Conservation (phyloP, 352 stramenopile species). For the Phytophthora boehmeriae region DNA sequence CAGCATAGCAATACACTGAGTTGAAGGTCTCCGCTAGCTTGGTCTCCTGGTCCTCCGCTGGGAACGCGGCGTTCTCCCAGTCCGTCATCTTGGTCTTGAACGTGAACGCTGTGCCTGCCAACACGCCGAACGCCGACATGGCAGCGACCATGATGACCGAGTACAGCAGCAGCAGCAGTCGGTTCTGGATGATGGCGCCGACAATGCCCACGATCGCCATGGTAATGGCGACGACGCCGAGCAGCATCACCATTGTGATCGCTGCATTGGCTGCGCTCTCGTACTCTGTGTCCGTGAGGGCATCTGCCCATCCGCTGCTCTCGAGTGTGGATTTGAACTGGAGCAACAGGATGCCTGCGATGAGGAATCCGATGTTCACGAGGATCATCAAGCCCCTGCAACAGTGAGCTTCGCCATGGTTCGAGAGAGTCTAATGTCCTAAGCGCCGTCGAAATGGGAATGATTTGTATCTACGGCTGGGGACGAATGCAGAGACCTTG, state of each 20-base stretch:
- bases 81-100: conserved; percentile 74
- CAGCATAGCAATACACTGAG: conserved; percentile 84
- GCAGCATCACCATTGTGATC: conserved; percentile 49
- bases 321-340: conserved; percentile 62
- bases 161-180: conserved; percentile 75
- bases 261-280: conserved; percentile 49
- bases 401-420: conserved; percentile 41
- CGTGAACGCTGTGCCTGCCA: conserved; percentile 69
- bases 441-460: conserved; percentile 12
- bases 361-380: conserved; percentile 79
- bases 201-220: conserved; percentile 71
- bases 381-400: conserved; percentile 70
- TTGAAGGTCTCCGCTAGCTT: conserved; percentile 78
- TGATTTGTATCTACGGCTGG: conserved; percentile 21
- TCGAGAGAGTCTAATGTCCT: background rate
- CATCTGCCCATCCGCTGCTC: conserved; percentile 75
- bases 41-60: conserved; percentile 54
- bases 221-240: conserved; percentile 60
- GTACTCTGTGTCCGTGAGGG: conserved; percentile 76
- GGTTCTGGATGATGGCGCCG: conserved; percentile 69
- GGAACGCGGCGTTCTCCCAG: conserved; percentile 64
- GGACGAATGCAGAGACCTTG: background rate
- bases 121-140: conserved; percentile 76
- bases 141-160: conserved; percentile 68
- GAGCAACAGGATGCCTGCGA: conserved; percentile 65